Evolutionary conservation across 495 filamentous ascomycete species (phyloP).

Genomic region (Letharia lupina): DNA sequence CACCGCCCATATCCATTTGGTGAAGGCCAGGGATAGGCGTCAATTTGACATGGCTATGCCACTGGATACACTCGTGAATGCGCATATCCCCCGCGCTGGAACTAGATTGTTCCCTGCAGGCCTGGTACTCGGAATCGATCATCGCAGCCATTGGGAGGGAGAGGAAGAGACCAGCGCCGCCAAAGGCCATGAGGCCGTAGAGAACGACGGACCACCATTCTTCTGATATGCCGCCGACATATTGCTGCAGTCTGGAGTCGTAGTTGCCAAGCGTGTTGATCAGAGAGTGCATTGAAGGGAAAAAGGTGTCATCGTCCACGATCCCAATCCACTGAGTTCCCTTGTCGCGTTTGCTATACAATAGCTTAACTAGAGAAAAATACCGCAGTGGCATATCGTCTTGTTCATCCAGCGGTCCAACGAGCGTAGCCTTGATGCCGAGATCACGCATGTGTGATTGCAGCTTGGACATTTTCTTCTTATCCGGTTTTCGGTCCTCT

Average conservation of each 20-base stretch:
- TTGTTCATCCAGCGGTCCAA: conserved; percentile 41
- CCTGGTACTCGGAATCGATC: conserved; percentile 33
- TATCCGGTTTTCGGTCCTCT: conserved; percentile 19
- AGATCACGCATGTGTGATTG: conserved; percentile 35
- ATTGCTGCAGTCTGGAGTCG: conserved; percentile 40
- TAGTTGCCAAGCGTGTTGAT: conserved; percentile 39
- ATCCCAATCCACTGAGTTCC: conserved; percentile 52
- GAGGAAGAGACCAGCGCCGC: conserved; percentile 53
- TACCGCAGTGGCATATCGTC: conserved; percentile 44
- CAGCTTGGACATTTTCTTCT: conserved; percentile 22
- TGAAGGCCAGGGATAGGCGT: conserved; percentile 45
- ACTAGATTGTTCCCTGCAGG: conserved; percentile 32
- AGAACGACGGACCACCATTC: conserved; percentile 41
- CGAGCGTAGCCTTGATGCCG: conserved; percentile 45
- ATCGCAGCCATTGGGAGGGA: conserved; percentile 41
- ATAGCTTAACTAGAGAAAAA: conserved; percentile 47
- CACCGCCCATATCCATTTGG: conserved; percentile 44
- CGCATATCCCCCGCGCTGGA: conserved; percentile 40
- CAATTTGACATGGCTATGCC: conserved; percentile 41
- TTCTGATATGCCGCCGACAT: conserved; percentile 52
- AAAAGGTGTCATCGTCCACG: conserved; percentile 66
- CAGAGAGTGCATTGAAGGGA: conserved; percentile 45
- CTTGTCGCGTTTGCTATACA: conserved; percentile 40
- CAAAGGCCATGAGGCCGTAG: conserved; percentile 48
- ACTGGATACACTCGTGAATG: conserved; percentile 46